phyloP scores from a whole-genome alignment of 2,329 filamentous ascomycete genomes.

The Truncatella angustata region DNA sequence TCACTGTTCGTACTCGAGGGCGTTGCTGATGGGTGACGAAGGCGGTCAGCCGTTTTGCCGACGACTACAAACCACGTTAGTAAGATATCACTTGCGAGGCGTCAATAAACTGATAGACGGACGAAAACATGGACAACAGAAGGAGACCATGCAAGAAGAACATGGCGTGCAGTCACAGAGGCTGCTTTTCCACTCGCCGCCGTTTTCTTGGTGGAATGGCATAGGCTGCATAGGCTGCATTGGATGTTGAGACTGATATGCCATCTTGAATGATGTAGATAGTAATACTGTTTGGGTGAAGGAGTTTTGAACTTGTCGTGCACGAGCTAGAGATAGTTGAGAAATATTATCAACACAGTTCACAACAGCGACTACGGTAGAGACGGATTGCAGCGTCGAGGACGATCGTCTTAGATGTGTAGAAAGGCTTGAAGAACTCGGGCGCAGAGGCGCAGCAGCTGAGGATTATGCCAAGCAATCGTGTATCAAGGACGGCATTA shows the following conservation, averaged over 20 bases:
- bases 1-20: conserved; percentile 29
- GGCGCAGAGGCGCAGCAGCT: not conserved
- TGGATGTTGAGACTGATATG: conserved; percentile 6
- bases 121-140: conserved; percentile 31
- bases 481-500: too few relatives aligned
- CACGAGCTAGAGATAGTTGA: too few relatives aligned
- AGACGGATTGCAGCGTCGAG: too few relatives aligned
- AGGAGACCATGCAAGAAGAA: conserved; percentile 24
- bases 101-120: conserved; percentile 8
- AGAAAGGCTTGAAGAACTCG: not conserved
- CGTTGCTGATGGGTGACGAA: conserved; percentile 26
- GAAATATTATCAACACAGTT: too few relatives aligned
- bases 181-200: conserved; percentile 26
- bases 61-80: too few relatives aligned
- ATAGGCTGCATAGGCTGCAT: conserved; percentile 2
- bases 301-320: not conserved
- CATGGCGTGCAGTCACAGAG: conserved; percentile 28
- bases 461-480: not conserved
- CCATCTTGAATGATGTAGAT: not conserved
- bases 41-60: conserved; percentile 29
- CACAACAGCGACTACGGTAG: too few relatives aligned
- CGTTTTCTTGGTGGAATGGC: conserved; percentile 9
- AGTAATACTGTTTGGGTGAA: too few relatives aligned
- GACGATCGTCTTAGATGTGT: not conserved
- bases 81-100: not conserved